A percentile compares a stretch with the other conserved stretches of the same genome.
Evolutionary conservation across 73 alveolate species (phyloP).

Genomic region (Paramecium tetraurelia): DNA sequence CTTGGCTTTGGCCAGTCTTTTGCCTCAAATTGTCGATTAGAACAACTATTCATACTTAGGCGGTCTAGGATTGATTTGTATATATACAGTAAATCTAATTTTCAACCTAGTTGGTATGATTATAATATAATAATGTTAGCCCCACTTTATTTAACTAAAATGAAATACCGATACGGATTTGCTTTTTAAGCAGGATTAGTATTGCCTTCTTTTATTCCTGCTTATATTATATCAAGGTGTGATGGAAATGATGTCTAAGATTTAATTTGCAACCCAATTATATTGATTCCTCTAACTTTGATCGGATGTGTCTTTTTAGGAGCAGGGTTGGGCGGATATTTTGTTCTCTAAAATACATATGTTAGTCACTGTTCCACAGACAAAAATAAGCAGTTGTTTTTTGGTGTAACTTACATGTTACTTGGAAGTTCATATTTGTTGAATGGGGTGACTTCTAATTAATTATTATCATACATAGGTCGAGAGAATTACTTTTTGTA

Average conservation of each 20-base stretch:
- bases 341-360: not conserved
- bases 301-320: not conserved
- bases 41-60: not conserved
- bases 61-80: not conserved
- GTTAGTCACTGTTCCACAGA: not conserved
- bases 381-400: not conserved
- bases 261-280: not conserved
- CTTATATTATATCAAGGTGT: not conserved
- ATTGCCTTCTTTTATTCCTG: not conserved
- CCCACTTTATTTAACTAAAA: not conserved
- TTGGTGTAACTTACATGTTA: not conserved
- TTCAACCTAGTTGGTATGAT: not conserved
- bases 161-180: not conserved
- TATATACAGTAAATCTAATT: not conserved
- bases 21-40: not conserved
- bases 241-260: not conserved
- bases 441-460: not conserved
- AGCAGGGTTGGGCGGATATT: slow-evolving; percentile 12
- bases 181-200: not conserved
- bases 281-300: not conserved
- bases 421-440: not conserved
- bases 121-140: not conserved
- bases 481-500: not conserved
- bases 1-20: not conserved
- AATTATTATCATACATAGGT: not conserved